Conservation (phyloP, 2,329 filamentous ascomycete genomes). For the Botrytis fabae region DNA sequence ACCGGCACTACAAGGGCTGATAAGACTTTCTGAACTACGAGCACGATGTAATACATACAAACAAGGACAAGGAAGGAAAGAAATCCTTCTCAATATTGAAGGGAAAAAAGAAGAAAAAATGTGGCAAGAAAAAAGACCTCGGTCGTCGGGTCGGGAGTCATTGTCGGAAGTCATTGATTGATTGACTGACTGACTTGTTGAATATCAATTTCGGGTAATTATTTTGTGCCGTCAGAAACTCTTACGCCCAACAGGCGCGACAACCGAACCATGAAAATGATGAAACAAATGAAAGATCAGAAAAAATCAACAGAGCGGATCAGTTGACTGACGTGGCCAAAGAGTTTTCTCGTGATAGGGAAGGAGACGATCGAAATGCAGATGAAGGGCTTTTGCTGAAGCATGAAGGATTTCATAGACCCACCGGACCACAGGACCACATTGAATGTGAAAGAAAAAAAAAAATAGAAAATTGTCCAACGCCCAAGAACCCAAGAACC, state of each 20-base stretch:
- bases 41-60: neutral
- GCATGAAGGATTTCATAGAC: constrained; percentile 1
- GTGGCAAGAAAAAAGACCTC: neutral
- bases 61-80: neutral
- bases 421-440: neutral
- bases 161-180: neutral
- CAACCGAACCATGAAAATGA: constrained; percentile 14
- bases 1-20: neutral
- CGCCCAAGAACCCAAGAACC: constrained; percentile 2
- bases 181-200: neutral
- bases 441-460: neutral
- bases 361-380: constrained; percentile 5
- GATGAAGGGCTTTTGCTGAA: neutral
- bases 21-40: neutral
- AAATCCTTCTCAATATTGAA: neutral
- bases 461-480: neutral
- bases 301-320: constrained; percentile 4
- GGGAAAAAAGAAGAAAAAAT: neutral
- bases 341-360: constrained; percentile 18
- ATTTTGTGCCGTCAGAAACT: neutral
- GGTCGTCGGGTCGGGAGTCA: no score
- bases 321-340: constrained; percentile 16
- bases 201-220: constrained; percentile 10
- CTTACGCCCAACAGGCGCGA: constrained; percentile 10
- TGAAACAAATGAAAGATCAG: neutral